Conservation (phyloP, 495 filamentous ascomycete species). For the Lasiosphaeria ovina region DNA sequence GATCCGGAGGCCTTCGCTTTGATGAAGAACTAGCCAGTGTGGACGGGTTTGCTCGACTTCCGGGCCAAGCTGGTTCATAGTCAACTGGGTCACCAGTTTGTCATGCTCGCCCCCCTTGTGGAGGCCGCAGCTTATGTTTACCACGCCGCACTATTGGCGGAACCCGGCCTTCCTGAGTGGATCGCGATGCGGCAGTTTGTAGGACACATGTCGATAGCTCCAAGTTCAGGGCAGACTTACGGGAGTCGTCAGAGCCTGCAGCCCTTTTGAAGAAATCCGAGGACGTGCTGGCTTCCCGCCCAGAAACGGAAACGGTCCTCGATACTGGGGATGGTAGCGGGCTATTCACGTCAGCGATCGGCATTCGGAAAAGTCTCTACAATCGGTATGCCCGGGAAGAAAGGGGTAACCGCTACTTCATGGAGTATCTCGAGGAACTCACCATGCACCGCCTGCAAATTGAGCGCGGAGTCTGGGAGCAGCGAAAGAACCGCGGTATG, state of each 20-base stretch:
- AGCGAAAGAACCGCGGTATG: not conserved
- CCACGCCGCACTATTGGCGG: conserved; percentile 8
- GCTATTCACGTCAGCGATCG: not conserved
- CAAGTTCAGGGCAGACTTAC: not conserved
- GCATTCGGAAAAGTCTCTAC: conserved; percentile 9
- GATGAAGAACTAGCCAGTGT: conserved; percentile 27
- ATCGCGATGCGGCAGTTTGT: not conserved
- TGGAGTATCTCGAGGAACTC: conserved; percentile 13
- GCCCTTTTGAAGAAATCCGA: not conserved
- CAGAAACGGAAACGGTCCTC: not conserved
- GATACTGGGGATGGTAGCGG: not conserved
- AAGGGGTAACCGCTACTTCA: not conserved
- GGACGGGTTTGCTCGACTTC: conserved; percentile 27
- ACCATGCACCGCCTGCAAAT: conserved; percentile 7
- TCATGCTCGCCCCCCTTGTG: conserved; percentile 15
- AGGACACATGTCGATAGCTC: not conserved
- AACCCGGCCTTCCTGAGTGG: conserved; percentile 15
- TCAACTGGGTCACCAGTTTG: conserved; percentile 24
- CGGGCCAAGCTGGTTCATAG: conserved; percentile 27
- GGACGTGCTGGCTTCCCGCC: not conserved
- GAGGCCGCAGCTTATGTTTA: conserved; percentile 24
- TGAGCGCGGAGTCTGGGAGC: not conserved
- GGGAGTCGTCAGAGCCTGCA: not conserved
- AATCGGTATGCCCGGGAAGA: conserved; percentile 14
- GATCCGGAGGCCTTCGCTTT: conserved; percentile 19